Conservation (phyloP, 2,329 filamentous ascomycete genomes). For the Calonectria pteridis region DNA sequence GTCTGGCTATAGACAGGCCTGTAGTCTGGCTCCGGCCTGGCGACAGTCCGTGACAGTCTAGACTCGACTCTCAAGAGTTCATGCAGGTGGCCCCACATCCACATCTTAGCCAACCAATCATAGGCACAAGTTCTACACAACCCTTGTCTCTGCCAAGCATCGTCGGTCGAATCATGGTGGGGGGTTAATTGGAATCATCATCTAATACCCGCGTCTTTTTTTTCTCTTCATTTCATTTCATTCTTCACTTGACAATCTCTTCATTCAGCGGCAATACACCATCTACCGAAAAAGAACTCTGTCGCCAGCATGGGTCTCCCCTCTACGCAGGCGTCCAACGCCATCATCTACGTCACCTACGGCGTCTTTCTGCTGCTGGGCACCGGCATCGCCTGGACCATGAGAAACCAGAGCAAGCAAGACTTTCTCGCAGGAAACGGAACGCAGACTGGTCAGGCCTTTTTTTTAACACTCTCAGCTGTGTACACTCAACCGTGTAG, state of each 20-base stretch:
- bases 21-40: too few species aligned
- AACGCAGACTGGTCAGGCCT: constrained; percentile 82
- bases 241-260: background rate
- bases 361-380: constrained; percentile 79
- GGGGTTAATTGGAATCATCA: background rate
- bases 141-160: background rate
- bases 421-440: constrained; percentile 82
- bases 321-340: constrained; percentile 82
- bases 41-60: too few species aligned
- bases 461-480: background rate
- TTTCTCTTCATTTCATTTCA: background rate
- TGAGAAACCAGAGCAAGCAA: constrained; percentile 74
- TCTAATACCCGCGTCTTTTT: background rate
- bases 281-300: background rate
- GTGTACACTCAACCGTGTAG: background rate
- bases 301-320: constrained; percentile 76
- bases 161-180: background rate
- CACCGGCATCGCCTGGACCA: constrained; percentile 67
- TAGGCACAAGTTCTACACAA: background rate
- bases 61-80: background rate
- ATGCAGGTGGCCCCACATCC: background rate
- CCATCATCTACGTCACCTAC: constrained; percentile 86
- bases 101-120: background rate
- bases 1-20: too few species aligned
- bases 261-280: background rate